Base-by-base conservation (phyloP, 2,329 filamentous ascomycete species). In the Aspergillus clavatus region DNA sequence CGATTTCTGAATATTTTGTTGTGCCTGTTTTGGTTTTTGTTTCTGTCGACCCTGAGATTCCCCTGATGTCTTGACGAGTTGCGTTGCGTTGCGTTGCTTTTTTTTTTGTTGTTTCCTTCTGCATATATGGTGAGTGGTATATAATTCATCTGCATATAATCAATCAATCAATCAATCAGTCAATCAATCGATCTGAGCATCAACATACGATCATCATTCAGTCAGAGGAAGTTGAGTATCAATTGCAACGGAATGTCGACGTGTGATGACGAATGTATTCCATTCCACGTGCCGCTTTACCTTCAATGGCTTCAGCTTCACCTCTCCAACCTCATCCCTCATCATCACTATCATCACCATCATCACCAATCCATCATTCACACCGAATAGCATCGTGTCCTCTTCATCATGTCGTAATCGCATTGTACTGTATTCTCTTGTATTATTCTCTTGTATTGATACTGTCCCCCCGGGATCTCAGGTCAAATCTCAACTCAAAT, bases 31-130 rank as follows among this genome's bases (percentile, higher is more conserved):
- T n/a, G n/a, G n/a, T n/a, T n/a, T n/a, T n/a, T n/a, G n/a, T n/a
- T 44, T 44, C 23, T 29, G 18, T 26, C 37, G 37, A 38, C 29
- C 14, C 29, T 22, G 21, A 44, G 42, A 44, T 44, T 44, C 42
- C 42, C 42, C 42, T 44, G 35, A 31, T 44, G 42, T 38, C 38
- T 36, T 19, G 11, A 7, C 28, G 28, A 31, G n/a, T 16, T 33
- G 29, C 18, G 18, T 10, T 33, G 29, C 12, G 14, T 26, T 33
- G 7, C 11, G 18, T 33, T 33, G 12, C 29, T 16, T 10, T 33
- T 3, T 18, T 33, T 7, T 8, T 7, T 18, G 29, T 16, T n/a
- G 7, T 33, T 4, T 7, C 7, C 14, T 16, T 18, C 29, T 18
- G 29, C 29, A 33, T 18, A 33, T 10, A 16, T n/a, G 3, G 28